Evolutionary conservation across 257 asterid genomes (phyloP), one percentile per base, ranked within the genome.

Genomic region (Echites panduratus): DNA sequence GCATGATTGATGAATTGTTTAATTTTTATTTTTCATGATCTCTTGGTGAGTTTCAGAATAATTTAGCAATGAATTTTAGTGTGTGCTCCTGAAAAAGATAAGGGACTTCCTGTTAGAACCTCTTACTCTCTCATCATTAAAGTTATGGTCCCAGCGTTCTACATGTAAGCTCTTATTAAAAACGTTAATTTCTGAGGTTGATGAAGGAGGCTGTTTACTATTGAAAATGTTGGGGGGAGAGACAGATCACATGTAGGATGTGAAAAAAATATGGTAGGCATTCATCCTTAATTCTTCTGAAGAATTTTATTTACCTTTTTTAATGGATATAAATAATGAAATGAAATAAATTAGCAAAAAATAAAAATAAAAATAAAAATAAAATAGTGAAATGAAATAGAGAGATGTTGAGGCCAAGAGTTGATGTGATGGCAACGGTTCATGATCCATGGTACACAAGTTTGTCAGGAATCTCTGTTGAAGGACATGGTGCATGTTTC

Each of bases 1-100:
- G 70, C 48, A 45, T 75, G 52, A 47, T 45, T 52, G 56, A 45
- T 74, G 72, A 52, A 40, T 7, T 66, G 10, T 66, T 47, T 54
- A 54, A 2, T 53, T 10, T 67, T 52, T 5, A 44, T 44, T 13
- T 14, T 41, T 53, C 10, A 56, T 22, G 2, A 9, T 75, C 59
- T 56, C 35, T 44, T 70, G 73, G 41, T 41, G n/a, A 48, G 69
- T 17, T n/a, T 27, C 19, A 13, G 44, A 32, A 62, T 75, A 59
- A 44, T 56, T 57, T 57, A 9, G 9, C 53, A 3, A 54, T 17
- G 4, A 10, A 50, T 29, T 67, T 56, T 0, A 29, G 3, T 45
- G 19, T 45, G 22, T 56, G 52, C 71, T 38, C 38, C 22, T n/a
- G 41, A 44, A 29, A 58, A 26, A 7, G 13, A 17, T 54, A 53